Evolutionary conservation across 352 stramenopile genomes (phyloP), one percentile per base, ranked within the genome.

Genomic region (Peronospora belbahrii): DNA sequence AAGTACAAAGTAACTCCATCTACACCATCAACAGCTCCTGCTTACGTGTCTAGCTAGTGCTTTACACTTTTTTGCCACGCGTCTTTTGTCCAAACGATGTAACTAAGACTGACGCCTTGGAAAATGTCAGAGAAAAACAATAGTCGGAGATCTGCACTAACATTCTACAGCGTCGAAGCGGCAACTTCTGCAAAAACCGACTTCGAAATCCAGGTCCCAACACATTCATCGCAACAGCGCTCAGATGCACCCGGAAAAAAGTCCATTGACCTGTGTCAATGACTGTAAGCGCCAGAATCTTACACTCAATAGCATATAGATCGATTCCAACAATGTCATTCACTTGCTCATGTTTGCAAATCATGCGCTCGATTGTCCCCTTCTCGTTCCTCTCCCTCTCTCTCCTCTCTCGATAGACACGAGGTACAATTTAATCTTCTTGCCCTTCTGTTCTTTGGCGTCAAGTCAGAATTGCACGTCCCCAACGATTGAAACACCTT

Each of bases 201-300:
- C 70, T 89, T 70, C 77, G 88, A 6, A 47, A 10, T 1, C 75
- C 62, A n/a, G 56, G 47, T 18, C 78, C 74, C 22, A 88, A 52
- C n/a, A 37, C 39, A 50, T 89, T 89, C 33, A 82, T 72, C 2
- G 75, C 81, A 0, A 78, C 75, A 25, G 88, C 60, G 6, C 73
- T 75, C 42, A 92, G 22, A 49, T 6, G 51, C 36, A 1, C 52
- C 56, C 27, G 73, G 59, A 24, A 84, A 52, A 7, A 88, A n/a
- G 46, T 10, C 70, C 66, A 24, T 74, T 88, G 13, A 88, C 45
- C 4, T 41, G 46, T 0, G 60, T 57, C 4, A 41, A 64, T 13
- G 67, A 31, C 70, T 65, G 83, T 2, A 46, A 3, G 53, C 49
- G 3, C 44, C 48, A 39, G 53, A 63, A 14, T 6, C 18, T 14